Percentiles rank a stretch among this genome's conserved stretches.
Evolutionary conservation across 2,329 filamentous ascomycete genomes (phyloP).

Genomic region (Stachybotrys elegans): DNA sequence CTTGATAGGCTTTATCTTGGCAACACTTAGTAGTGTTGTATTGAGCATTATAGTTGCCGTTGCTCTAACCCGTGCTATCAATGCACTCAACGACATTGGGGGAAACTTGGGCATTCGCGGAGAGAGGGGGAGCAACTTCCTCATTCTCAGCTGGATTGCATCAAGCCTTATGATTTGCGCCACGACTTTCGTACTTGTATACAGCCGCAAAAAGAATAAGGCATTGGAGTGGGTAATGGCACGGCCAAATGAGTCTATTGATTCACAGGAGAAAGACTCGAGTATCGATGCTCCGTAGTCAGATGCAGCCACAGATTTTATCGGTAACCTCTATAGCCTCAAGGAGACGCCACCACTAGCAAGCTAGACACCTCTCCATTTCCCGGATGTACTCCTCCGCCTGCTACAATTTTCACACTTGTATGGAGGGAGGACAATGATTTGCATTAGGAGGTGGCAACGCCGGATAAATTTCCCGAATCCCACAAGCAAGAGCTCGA

Average conservation of each 20-base stretch:
- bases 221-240: constrained; percentile 1
- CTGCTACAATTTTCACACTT: too few relatives aligned
- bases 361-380: too few relatives aligned
- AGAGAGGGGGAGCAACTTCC: constrained; percentile 36
- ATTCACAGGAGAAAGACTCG: background rate
- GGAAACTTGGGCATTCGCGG: constrained; percentile 40
- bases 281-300: background rate
- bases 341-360: too few relatives aligned
- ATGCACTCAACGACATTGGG: constrained; percentile 37
- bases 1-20: background rate
- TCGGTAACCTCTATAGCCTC: too few relatives aligned
- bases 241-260: constrained; percentile 2
- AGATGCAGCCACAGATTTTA: too few relatives aligned
- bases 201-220: background rate
- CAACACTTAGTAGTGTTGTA: background rate
- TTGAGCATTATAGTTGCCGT: constrained; percentile 37
- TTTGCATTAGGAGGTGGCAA: too few relatives aligned
- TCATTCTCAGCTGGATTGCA: constrained; percentile 38
- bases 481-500: too few relatives aligned
- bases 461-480: too few relatives aligned
- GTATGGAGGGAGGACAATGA: too few relatives aligned
- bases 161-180: background rate
- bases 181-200: background rate
- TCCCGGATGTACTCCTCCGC: too few relatives aligned
- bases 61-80: constrained; percentile 32